These are phyloP conservation scores for Torrubiella hemipterigena DNA, from an alignment of 2,329 filamentous ascomycete species.

Conservation along the genomic window DNA sequence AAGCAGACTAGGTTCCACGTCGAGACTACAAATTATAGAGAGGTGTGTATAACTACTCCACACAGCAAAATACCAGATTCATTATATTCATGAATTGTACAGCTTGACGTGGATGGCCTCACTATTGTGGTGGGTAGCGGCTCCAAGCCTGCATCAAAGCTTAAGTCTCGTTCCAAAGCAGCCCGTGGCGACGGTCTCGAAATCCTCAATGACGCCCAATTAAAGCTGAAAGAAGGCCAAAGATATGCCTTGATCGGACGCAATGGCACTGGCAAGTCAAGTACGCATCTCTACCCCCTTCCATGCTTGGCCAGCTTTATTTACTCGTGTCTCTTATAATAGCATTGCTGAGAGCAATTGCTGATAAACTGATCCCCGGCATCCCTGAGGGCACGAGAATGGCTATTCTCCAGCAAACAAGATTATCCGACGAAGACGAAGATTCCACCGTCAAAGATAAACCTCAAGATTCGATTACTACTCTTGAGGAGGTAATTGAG, in stretches of 20 bases:
- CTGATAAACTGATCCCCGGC: constrained; percentile 67
- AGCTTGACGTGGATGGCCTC: constrained; percentile 65
- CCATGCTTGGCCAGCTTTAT: too few species aligned
- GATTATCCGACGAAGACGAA: constrained; percentile 12
- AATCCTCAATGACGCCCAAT: constrained; percentile 55
- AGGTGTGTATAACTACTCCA: constrained; percentile 27
- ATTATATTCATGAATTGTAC: not conserved
- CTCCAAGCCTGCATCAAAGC: constrained; percentile 14
- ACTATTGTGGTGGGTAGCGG: constrained; percentile 45
- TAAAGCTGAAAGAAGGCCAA: constrained; percentile 60
- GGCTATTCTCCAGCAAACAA: constrained; percentile 58
- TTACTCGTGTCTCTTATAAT: too few species aligned
- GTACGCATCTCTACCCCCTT: too few species aligned
- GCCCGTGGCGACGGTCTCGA: constrained; percentile 41
- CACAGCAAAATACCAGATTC: not conserved
- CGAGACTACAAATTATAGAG: constrained; percentile 39
- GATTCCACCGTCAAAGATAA: constrained; percentile 5
- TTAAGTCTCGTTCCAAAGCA: constrained; percentile 39
- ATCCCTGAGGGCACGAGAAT: constrained; percentile 55
- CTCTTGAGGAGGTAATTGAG: constrained; percentile 58
- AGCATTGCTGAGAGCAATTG: constrained; percentile 64
- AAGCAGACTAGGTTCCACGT: constrained; percentile 58
- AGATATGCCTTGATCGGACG: constrained; percentile 70
- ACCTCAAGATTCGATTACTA: constrained; percentile 20
- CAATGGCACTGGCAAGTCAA: constrained; percentile 78